Base-by-base conservation (phyloP, 306 rosid species). In the Crotalaria pallida region DNA sequence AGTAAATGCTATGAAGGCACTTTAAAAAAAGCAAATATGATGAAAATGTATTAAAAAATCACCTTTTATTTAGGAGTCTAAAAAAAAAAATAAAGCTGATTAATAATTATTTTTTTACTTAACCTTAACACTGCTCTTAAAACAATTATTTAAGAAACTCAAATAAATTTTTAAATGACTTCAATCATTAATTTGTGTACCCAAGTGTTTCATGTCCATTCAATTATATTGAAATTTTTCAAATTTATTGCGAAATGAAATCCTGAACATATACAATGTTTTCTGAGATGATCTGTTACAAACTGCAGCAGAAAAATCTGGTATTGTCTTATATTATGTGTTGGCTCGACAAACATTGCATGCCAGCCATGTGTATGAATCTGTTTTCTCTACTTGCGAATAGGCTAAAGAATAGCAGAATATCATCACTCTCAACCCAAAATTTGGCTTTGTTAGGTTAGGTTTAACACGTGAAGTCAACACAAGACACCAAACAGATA, bases 281-380 rank as follows among this genome's bases (percentile, higher is more conserved):
- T 16, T 45, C 50, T 6, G 0, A 49, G 33, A 24, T 40, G 15
- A 33, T 60, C 2, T 4, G 43, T 69, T 5, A 24, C 1, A 5
- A 51, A 51, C 11, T 15, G 4, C 4, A 15, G 16, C n/a, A 31
- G 50, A n/a, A 50, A 67, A 49, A 1, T n/a, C 15, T 9, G 11
- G 3, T 7, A 36, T 61, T 10, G 12, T 65, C n/a, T 52, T 27
- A 31, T 31, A 31, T 31, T n/a, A 51, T 19, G 44, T 10, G 61
- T 65, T 21, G 76, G 74, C 81, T 62, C 66, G 59, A 45, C 31
- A 58, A 44, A 40, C 27, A 49, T 7, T 59, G 80, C 84, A 79
- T 78, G 86, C 18, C 66, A 45, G 83, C 85, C 87, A 81, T 31
- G 85, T 85, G 84, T 61, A 11, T 19, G 36, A 53, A 62, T 76